A percentile compares a stretch with the other conserved stretches of the same genome.
Conservation (phyloP, 1,284 basidiomycete species). For the Neotropicomus parvogracilis region DNA sequence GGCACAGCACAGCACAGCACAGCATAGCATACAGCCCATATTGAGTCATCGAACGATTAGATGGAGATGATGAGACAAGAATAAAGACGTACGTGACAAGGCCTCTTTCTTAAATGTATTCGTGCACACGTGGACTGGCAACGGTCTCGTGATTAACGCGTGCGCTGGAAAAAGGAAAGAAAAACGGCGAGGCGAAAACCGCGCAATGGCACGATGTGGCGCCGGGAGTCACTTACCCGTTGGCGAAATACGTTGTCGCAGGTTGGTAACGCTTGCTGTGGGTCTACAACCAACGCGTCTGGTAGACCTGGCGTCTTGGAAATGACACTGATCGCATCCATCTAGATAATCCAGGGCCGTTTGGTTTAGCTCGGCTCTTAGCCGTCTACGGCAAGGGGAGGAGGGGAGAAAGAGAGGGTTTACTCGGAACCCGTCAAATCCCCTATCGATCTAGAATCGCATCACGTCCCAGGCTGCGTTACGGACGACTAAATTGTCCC, state of each 20-base stretch:
- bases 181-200: background rate
- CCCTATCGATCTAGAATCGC: slow-evolving; percentile 71
- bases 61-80: slow-evolving; percentile 10
- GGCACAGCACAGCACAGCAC: background rate
- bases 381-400: background rate
- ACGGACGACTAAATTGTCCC: slow-evolving; percentile 65
- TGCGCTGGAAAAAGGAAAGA: background rate
- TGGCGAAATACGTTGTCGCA: slow-evolving; percentile 52
- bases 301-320: slow-evolving; percentile 63
- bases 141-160: background rate
- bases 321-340: slow-evolving; percentile 69
- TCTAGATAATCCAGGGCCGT: slow-evolving; percentile 34
- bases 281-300: slow-evolving; percentile 56
- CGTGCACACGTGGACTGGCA: slow-evolving; percentile 57
- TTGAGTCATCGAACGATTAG: slow-evolving; percentile 18
- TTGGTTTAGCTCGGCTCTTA: slow-evolving; percentile 2
- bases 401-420: slow-evolving; percentile 14
- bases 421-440: slow-evolving; percentile 73
- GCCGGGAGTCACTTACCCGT: slow-evolving; percentile 45
- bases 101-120: slow-evolving; percentile 60
- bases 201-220: slow-evolving; percentile 16
- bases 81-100: slow-evolving; percentile 45
- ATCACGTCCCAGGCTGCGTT: slow-evolving; percentile 65
- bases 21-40: background rate
- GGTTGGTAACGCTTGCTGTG: slow-evolving; percentile 54